Percentiles rank a stretch among this genome's conserved stretches.
Evolutionary conservation across 2,329 filamentous ascomycete species (phyloP).

Genomic region (Reticulascus tulasneorum): DNA sequence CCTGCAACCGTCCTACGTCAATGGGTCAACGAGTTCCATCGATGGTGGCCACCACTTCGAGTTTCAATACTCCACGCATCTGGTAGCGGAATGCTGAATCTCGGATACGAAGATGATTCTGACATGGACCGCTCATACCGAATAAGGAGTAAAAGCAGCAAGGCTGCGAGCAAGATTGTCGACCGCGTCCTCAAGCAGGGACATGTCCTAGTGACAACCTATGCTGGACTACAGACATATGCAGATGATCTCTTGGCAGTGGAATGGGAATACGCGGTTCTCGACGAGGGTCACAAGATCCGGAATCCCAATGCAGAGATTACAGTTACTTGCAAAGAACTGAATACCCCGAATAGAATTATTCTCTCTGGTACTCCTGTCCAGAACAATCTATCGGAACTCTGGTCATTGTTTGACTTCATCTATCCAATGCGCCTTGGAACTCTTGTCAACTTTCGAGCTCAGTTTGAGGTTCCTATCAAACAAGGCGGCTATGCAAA

Average conservation of each 20-base stretch:
- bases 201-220: conserved; percentile 92
- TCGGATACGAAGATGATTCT: conserved; percentile 56
- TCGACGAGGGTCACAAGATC: conserved; percentile 98
- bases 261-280: conserved; percentile 88
- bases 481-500: conserved; percentile 91
- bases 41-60: conserved; percentile 98
- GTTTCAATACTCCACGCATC: conserved; percentile 95
- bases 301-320: conserved; percentile 94
- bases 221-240: conserved; percentile 92
- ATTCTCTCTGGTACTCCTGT: conserved; percentile 96
- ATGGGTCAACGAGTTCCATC: conserved; percentile 98
- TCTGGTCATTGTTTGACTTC: conserved; percentile 98
- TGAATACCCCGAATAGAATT: conserved; percentile 83
- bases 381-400: conserved; percentile 91
- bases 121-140: conserved; percentile 37
- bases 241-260: conserved; percentile 75
- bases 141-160: no score
- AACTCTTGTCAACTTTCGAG: conserved; percentile 83
- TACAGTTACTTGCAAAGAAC: conserved; percentile 90
- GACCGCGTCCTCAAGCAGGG: conserved; percentile 78
- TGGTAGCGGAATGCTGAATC: conserved; percentile 91
- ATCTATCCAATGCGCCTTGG: conserved; percentile 95
- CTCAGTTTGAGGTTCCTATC: conserved; percentile 92
- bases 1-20: conserved; percentile 93
- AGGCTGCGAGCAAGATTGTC: conserved; percentile 74